phyloP scores from a whole-genome alignment of 345 rosid genomes.

The Physaria fendleri region DNA sequence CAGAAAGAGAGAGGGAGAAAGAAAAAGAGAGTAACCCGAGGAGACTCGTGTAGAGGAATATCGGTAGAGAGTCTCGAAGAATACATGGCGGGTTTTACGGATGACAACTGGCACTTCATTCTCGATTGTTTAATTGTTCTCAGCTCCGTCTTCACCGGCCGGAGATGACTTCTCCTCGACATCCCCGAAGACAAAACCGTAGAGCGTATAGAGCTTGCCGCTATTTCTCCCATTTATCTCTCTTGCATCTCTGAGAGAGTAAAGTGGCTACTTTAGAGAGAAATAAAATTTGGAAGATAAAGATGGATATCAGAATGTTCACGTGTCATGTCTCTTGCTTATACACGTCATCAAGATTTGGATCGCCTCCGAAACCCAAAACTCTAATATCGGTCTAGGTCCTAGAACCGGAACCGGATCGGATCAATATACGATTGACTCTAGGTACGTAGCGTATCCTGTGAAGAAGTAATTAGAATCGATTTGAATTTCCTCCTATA shows the following conservation, averaged over 20 bases:
- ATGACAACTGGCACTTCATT: slow-evolving; percentile 27
- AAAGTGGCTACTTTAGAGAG: slow-evolving; percentile 5
- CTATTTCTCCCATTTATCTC: slow-evolving; percentile 29
- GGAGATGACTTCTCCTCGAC: slow-evolving; percentile 15
- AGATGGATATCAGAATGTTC: slow-evolving; percentile 12
- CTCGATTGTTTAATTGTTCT: slow-evolving; percentile 24
- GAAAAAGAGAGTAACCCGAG: too few species aligned
- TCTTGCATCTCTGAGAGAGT: background rate
- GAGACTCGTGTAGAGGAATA: slow-evolving; percentile 70
- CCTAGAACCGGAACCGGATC: too few species aligned
- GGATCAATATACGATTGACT: too few species aligned
- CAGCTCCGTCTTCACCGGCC: slow-evolving; percentile 13
- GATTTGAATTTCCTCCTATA: too few species aligned
- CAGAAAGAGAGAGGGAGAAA: background rate
- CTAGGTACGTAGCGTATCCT: too few species aligned
- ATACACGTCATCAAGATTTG: slow-evolving; percentile 3
- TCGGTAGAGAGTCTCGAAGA: slow-evolving; percentile 68
- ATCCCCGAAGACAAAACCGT: background rate
- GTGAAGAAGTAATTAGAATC: too few species aligned
- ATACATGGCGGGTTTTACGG: slow-evolving; percentile 47
- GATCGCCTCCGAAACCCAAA: too few species aligned
- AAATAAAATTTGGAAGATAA: slow-evolving; percentile 11
- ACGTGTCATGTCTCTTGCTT: background rate
- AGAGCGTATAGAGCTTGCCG: slow-evolving; percentile 6
- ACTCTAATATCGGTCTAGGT: too few species aligned